phyloP scores from a whole-genome alignment of 1,284 basidiomycete species.

The Boletus albobrunnescens region DNA sequence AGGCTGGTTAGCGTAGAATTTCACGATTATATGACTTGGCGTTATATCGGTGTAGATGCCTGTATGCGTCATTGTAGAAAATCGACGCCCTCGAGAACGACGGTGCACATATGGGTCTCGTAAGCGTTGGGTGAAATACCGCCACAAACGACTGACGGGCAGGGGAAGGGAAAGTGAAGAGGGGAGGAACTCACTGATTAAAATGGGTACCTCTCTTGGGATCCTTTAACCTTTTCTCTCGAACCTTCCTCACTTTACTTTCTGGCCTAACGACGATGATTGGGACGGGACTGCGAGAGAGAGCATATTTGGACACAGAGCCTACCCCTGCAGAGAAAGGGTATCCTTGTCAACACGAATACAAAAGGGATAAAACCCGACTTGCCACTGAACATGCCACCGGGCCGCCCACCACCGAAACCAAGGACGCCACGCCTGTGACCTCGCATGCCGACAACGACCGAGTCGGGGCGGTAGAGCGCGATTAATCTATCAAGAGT shows the following conservation, averaged over 20 bases:
- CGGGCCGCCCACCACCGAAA: constrained; percentile 42
- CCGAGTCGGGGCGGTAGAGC: constrained; percentile 90
- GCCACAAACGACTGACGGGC: not conserved
- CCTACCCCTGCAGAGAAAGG: constrained; percentile 11
- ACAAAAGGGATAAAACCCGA: constrained; percentile 34
- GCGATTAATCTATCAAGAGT: constrained; percentile 92
- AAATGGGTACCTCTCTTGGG: constrained; percentile 84
- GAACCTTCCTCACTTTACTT: constrained; percentile 78
- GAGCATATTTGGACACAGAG: constrained; percentile 59
- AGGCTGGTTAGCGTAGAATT: constrained; percentile 12
- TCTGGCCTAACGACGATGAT: constrained; percentile 90
- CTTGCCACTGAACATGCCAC: constrained; percentile 58
- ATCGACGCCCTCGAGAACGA: not conserved
- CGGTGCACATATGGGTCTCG: not conserved
- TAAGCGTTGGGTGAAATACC: not conserved
- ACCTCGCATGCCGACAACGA: constrained; percentile 91
- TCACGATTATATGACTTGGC: too few species aligned
- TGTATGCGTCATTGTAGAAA: not conserved
- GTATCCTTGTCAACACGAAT: not conserved
- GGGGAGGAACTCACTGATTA: constrained; percentile 39
- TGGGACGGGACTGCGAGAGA: constrained; percentile 87
- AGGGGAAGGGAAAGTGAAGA: not conserved
- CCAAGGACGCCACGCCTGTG: constrained; percentile 52
- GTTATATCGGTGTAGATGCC: too few species aligned
- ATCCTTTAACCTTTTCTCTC: constrained; percentile 78